Percentiles rank a stretch among this genome's conserved stretches.
phyloP scores from a whole-genome alignment of 495 filamentous ascomycete genomes.

The Collariella sp. region DNA sequence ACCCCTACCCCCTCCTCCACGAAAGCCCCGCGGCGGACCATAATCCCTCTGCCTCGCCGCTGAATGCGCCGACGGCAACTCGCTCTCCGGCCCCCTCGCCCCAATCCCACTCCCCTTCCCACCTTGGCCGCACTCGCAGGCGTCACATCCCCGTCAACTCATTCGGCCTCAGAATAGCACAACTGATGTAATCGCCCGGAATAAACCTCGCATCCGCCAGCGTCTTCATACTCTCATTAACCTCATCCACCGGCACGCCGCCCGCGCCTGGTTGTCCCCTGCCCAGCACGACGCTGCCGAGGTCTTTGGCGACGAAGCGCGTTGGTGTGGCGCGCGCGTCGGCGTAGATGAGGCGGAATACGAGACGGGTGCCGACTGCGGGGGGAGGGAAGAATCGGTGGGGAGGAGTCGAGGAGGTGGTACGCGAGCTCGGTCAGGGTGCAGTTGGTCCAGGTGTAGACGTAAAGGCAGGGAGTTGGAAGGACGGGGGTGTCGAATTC shows the following conservation, averaged over 20 bases:
- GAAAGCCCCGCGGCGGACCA: slow-evolving; percentile 14
- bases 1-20: slow-evolving; percentile 1
- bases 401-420: slow-evolving; percentile 43
- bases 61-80: slow-evolving; percentile 19
- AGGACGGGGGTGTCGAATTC: slow-evolving; percentile 53
- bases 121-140: slow-evolving; percentile 38
- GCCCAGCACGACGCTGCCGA: slow-evolving; percentile 75
- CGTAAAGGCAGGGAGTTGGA: slow-evolving; percentile 56
- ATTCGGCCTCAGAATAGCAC: slow-evolving; percentile 64
- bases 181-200: slow-evolving; percentile 79
- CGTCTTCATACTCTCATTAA: slow-evolving; percentile 49
- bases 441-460: slow-evolving; percentile 85
- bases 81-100: slow-evolving; percentile 31
- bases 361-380: slow-evolving; percentile 69
- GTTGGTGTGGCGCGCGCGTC: slow-evolving; percentile 56
- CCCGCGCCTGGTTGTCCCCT: slow-evolving; percentile 5
- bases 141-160: slow-evolving; percentile 64
- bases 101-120: slow-evolving; percentile 32
- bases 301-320: slow-evolving; percentile 62
- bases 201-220: slow-evolving; percentile 70
- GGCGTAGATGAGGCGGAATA: slow-evolving; percentile 79
- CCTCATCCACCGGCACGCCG: not conserved
- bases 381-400: slow-evolving; percentile 59
- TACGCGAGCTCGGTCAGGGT: slow-evolving; percentile 70
- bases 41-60: slow-evolving; percentile 20